Percentiles rank a stretch among this genome's conserved stretches.
Evolutionary conservation across 495 filamentous ascomycete species (phyloP).

Genomic region (Bacidia gigantensis): DNA sequence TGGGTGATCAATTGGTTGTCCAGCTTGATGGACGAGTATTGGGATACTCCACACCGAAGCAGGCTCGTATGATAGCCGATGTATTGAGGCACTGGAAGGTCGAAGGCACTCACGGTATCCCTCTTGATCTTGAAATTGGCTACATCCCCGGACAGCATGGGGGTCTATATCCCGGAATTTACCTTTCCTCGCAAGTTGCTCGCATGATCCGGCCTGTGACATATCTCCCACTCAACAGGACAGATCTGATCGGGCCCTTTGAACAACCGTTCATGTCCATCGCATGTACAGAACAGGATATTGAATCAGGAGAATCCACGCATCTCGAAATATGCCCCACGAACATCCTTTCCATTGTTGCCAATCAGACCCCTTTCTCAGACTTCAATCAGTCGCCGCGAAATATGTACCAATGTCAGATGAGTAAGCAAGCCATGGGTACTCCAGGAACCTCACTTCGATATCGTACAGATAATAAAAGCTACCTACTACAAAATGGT

Average conservation of each 20-base stretch:
- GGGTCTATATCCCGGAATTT: conserved; percentile 90
- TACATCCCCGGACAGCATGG: conserved; percentile 74
- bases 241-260: conserved; percentile 80
- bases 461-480: conserved; percentile 92
- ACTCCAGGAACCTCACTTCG: conserved; percentile 77
- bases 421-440: conserved; percentile 99
- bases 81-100: conserved; percentile 91
- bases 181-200: conserved; percentile 73
- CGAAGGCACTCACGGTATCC: conserved; percentile 73
- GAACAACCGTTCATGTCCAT: conserved; percentile 99
- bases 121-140: conserved; percentile 75
- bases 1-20: conserved; percentile 69
- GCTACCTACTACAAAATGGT: conserved; percentile 86
- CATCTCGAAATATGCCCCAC: conserved; percentile 93
- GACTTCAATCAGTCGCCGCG: conserved; percentile 97
- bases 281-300: conserved; percentile 69
- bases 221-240: conserved; percentile 69
- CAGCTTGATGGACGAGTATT: conserved; percentile 82
- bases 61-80: conserved; percentile 65
- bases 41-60: conserved; percentile 75
- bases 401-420: conserved; percentile 99
- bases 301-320: conserved; percentile 72
- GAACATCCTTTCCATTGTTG: conserved; percentile 92
- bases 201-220: conserved; percentile 87
- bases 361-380: conserved; percentile 97